phyloP scores from a whole-genome alignment of 192 early-diverging fungal species.

The Coemansia reversa region DNA sequence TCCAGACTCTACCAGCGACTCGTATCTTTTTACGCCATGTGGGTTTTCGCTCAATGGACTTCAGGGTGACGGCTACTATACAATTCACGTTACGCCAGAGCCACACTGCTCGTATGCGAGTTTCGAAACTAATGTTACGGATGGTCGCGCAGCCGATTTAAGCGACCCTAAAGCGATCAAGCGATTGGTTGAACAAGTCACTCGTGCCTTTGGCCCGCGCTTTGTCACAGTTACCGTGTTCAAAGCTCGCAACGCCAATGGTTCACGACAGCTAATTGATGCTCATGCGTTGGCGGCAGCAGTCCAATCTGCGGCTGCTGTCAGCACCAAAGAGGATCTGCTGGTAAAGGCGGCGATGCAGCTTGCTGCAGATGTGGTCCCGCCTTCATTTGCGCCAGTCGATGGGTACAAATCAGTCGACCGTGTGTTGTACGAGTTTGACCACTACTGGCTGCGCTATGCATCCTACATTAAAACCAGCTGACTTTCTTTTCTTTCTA shows the following conservation, averaged over 20 bases:
- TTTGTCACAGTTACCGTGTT: constrained; percentile 80
- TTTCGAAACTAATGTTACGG: constrained; percentile 91
- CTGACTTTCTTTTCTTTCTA: no score
- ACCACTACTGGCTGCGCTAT: constrained; percentile 77
- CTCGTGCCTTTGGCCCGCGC: constrained; percentile 79
- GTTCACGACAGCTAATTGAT: not conserved
- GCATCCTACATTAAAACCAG: constrained; percentile 60
- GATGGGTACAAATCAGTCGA: constrained; percentile 65
- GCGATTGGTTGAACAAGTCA: constrained; percentile 70
- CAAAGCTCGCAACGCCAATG: constrained; percentile 48
- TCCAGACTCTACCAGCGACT: constrained; percentile 79
- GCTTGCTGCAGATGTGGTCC: constrained; percentile 9
- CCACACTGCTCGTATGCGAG: constrained; percentile 98
- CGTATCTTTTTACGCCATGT: constrained; percentile 92
- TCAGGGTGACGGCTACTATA: constrained; percentile 82
- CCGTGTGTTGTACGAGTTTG: constrained; percentile 77
- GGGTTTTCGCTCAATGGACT: constrained; percentile 95
- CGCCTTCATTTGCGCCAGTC: constrained; percentile 53
- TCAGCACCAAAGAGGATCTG: constrained; percentile 1
- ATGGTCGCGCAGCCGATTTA: constrained; percentile 47
- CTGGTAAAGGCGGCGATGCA: constrained; percentile 6
- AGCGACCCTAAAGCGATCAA: constrained; percentile 58
- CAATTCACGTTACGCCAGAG: constrained; percentile 98
- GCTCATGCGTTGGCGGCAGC: constrained; percentile 4
- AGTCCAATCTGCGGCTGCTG: not conserved